These are phyloP conservation scores for Austroboletus eburneus DNA, from an alignment of 768 basidiomycete genomes.

Conservation along the genomic window DNA sequence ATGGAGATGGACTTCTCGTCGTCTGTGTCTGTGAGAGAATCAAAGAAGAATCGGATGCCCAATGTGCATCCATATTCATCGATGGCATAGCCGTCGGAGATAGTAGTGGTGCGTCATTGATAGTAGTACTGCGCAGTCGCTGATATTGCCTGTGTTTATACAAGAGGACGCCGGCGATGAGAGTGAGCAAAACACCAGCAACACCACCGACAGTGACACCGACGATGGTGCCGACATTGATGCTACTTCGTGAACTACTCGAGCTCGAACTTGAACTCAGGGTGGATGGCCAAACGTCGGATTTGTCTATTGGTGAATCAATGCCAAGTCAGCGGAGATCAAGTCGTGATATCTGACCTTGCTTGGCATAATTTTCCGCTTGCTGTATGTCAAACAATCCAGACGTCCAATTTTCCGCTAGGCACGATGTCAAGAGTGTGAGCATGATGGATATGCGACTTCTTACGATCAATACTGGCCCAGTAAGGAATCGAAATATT, in stretches of 20 bases:
- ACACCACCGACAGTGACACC: slow-evolving; percentile 20
- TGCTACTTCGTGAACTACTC: neutral
- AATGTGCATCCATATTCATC: slow-evolving; percentile 2
- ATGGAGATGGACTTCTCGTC: too few species aligned
- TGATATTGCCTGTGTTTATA: slow-evolving; percentile 9
- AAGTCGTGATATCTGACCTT: neutral
- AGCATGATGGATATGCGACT: neutral
- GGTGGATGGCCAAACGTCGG: slow-evolving; percentile 13
- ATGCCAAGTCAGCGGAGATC: neutral
- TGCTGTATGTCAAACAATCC: slow-evolving; percentile 23
- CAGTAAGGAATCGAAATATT: slow-evolving; percentile 43
- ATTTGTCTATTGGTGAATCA: slow-evolving; percentile 5
- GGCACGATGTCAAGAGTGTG: neutral
- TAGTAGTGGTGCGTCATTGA: neutral
- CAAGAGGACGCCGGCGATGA: slow-evolving; percentile 14
- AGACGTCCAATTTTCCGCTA: slow-evolving; percentile 36
- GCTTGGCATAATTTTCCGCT: slow-evolving; percentile 26
- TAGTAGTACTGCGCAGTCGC: neutral
- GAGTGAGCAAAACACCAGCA: slow-evolving; percentile 13
- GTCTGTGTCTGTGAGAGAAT: neutral
- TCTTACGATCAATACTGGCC: slow-evolving; percentile 46
- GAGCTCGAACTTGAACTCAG: slow-evolving; percentile 2
- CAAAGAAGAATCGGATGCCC: slow-evolving; percentile 7
- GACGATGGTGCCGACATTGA: slow-evolving; percentile 17
- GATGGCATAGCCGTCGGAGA: neutral